Base-by-base conservation (phyloP, 495 filamentous ascomycete genomes). In the Neurospora discreta region DNA sequence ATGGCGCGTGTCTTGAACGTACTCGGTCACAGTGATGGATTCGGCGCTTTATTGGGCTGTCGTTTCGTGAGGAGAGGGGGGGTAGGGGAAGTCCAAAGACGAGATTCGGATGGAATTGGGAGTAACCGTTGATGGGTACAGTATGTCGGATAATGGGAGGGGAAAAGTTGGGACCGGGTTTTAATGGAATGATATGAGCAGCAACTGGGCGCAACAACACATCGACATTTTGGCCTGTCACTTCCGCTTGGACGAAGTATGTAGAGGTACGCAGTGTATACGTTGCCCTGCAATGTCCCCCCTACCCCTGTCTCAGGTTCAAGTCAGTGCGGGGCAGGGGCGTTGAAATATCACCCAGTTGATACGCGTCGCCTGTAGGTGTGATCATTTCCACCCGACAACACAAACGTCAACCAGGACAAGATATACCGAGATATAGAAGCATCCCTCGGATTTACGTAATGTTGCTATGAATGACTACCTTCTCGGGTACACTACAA, bases 1-100 rank as follows among this genome's bases (percentile, higher is more conserved):
- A 77, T 78, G 73, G 74, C 75, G 23, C 33, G 52, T 65, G 23
- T 65, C 26, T 33, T 26, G 30, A 3, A 16, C 52, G 52, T 33
- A 65, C 15, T 65, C 52, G 26, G 26, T 33, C 52, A 65, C 23
- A 33, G 52, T 18, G 52, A 30, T 65, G 52, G 16, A 65, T 65
- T 15, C 26, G 52, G 7, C 52, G 52, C 52, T 60, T 60, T 65
- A 30, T 71, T 71, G 43, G 69, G 41, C 52, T 65, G 5, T 65
- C 30, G 15, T 13, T 33, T 18, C n/a, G n/a, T n/a, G n/a, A n/a
- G n/a, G n/a, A n/a, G n/a, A n/a, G n/a, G n/a, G n/a, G n/a, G n/a
- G n/a, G n/a, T 65, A 26, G 52, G 5, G 1, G 52, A 15, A 33
- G 52, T 33, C 52, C 52, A 65, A 65, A 18, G 26, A 60, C 26